Evolutionary conservation across 345 rosid species (phyloP).

Genomic region (Syzygium oleosum): DNA sequence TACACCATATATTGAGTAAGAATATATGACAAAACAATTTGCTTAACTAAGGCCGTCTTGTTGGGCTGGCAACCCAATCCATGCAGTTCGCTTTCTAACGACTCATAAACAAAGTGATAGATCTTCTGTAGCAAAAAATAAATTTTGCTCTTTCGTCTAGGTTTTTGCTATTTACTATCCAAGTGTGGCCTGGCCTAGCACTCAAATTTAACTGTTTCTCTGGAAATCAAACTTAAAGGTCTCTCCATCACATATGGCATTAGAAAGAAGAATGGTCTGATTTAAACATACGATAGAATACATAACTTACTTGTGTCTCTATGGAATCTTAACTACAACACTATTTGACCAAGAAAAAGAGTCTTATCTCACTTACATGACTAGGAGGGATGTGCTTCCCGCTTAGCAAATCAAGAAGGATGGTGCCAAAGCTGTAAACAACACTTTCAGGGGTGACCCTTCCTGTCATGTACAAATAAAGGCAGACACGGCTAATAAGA

Average conservation of each 20-base stretch:
- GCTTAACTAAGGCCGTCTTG: neutral
- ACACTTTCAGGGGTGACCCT: slow-evolving; percentile 93
- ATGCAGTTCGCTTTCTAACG: neutral
- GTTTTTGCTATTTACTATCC: neutral
- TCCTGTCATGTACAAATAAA: slow-evolving; percentile 37
- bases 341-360: neutral
- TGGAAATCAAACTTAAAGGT: neutral
- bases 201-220: neutral
- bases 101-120: neutral
- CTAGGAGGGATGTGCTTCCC: slow-evolving; percentile 98
- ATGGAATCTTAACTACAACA: neutral
- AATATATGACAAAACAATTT: neutral
- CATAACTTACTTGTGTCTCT: neutral
- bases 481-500: neutral
- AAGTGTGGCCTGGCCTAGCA: neutral
- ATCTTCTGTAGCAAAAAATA: neutral
- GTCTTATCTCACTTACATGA: slow-evolving; percentile 52
- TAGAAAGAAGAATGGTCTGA: neutral
- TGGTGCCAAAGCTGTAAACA: slow-evolving; percentile 92
- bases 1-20: neutral
- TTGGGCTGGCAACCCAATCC: neutral
- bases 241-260: neutral
- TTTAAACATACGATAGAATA: neutral
- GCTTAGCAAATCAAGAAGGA: slow-evolving; percentile 86
- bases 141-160: neutral